phyloP scores from a whole-genome alignment of 768 basidiomycete species.

The Piloderma croceum region DNA sequence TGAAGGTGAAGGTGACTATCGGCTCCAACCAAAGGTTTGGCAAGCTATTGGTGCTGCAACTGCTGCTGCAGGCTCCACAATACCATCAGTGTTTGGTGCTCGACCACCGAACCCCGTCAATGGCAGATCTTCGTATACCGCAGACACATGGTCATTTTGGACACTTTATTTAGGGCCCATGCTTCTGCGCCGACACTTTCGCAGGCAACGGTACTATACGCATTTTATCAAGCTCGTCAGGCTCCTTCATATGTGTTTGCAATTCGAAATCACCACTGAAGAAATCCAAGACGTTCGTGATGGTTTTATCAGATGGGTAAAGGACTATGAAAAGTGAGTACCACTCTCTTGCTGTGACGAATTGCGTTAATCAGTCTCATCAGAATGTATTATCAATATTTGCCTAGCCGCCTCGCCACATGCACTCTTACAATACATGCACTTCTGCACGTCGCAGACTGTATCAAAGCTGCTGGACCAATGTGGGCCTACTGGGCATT shows the following conservation, averaged over 20 bases:
- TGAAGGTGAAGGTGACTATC: constrained; percentile 7
- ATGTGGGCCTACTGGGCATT: constrained; percentile 33
- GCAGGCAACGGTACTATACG: constrained; percentile 27
- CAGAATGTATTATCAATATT: constrained; percentile 31
- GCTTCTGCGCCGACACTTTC: constrained; percentile 31
- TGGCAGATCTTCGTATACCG: constrained; percentile 24
- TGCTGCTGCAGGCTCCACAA: constrained; percentile 27
- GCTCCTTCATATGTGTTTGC: constrained; percentile 32
- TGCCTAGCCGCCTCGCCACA: constrained; percentile 17
- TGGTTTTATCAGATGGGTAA: constrained; percentile 34
- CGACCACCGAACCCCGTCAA: constrained; percentile 28
- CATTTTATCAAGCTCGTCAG: constrained; percentile 38
- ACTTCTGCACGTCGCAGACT: constrained; percentile 27
- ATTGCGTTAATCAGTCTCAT: background rate
- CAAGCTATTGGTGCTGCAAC: constrained; percentile 17
- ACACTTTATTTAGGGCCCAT: constrained; percentile 33
- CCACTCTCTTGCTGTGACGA: background rate
- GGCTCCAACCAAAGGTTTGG: constrained; percentile 2
- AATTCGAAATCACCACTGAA: constrained; percentile 25
- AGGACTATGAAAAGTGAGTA: constrained; percentile 33
- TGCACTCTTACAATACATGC: constrained; percentile 31
- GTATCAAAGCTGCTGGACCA: constrained; percentile 28
- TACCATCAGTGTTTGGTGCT: constrained; percentile 34
- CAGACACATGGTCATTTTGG: constrained; percentile 39
- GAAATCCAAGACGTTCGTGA: constrained; percentile 22